Evolutionary conservation across 2,329 filamentous ascomycete species (phyloP).

Genomic region (Corniculantispora saksenae): DNA sequence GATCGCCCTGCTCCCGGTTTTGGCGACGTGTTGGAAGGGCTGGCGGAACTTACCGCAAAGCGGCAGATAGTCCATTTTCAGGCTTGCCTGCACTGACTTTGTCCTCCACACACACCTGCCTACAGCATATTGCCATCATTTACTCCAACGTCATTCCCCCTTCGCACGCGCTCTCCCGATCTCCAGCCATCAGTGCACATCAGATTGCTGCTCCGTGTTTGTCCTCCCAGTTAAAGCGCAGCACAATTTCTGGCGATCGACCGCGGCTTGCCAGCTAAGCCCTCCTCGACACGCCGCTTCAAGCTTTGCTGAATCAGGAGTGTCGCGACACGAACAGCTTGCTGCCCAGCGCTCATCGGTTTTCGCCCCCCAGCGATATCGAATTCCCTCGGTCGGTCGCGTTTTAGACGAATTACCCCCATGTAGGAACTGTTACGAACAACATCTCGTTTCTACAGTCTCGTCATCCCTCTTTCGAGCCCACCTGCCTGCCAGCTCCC

Average conservation of each 20-base stretch:
- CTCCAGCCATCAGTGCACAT: not conserved
- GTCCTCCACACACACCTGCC: constrained; percentile 18
- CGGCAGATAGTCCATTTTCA: constrained; percentile 12
- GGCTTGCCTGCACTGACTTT: constrained; percentile 16
- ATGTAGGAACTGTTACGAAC: constrained; percentile 37
- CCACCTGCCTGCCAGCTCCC: constrained; percentile 36
- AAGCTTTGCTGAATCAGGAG: constrained; percentile 9
- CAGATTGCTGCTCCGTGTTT: constrained; percentile 5
- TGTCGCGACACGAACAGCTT: constrained; percentile 10
- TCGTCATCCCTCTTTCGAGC: constrained; percentile 33
- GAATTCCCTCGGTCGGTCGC: constrained; percentile 22
- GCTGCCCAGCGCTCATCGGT: not conserved
- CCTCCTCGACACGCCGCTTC: not conserved
- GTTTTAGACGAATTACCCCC: constrained; percentile 26
- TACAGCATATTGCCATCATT: constrained; percentile 14
- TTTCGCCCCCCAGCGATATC: constrained; percentile 11
- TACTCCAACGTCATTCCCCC: constrained; percentile 9
- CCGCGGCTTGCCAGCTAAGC: not conserved
- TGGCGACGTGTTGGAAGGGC: constrained; percentile 21
- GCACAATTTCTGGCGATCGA: not conserved
- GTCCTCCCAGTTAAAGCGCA: constrained; percentile 1
- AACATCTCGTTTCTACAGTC: constrained; percentile 29
- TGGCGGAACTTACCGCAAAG: constrained; percentile 14
- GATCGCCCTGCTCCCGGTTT: constrained; percentile 13
- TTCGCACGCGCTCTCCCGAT: constrained; percentile 1